Evolutionary conservation across 352 stramenopile genomes (phyloP).

Genomic region (Globisporangium radiosum): DNA sequence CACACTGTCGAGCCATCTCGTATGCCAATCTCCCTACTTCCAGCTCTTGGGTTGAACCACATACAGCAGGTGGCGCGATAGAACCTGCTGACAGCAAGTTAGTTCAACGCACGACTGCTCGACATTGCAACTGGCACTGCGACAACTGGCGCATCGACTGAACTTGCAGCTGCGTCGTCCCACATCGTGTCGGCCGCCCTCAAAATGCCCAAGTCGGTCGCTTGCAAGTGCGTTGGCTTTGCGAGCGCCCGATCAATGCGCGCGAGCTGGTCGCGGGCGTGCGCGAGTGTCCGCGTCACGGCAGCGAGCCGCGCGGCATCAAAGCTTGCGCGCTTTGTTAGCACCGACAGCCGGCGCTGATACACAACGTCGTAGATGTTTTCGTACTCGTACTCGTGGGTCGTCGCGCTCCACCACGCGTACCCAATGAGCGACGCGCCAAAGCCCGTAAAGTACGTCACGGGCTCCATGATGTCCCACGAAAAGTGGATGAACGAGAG

Average conservation of each 20-base stretch:
- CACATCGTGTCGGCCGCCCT: background rate
- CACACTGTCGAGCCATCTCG: too few species aligned
- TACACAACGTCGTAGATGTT: conserved; percentile 87
- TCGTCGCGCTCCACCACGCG: conserved; percentile 80
- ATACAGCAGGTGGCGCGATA: too few species aligned
- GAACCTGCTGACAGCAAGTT: too few species aligned
- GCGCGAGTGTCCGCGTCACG: conserved; percentile 30
- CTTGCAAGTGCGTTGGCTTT: conserved; percentile 58
- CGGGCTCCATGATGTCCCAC: conserved; percentile 88
- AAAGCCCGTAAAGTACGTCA: conserved; percentile 87
- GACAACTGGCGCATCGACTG: too few species aligned
- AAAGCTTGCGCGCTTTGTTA: conserved; percentile 53
- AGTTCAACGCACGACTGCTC: too few species aligned
- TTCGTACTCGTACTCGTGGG: conserved; percentile 85
- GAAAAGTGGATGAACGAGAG: conserved; percentile 86
- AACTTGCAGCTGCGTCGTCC: background rate
- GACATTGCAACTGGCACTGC: too few species aligned
- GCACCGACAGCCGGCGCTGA: conserved; percentile 47
- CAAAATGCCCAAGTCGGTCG: conserved; percentile 36
- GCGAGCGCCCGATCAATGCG: conserved; percentile 52
- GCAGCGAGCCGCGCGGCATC: conserved; percentile 38
- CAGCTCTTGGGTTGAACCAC: too few species aligned
- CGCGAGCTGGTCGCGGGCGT: conserved; percentile 32
- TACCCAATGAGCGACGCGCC: conserved; percentile 72
- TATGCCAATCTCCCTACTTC: too few species aligned